phyloP scores from a whole-genome alignment of 805 yeast species.

The Yarrowia sp. region DNA sequence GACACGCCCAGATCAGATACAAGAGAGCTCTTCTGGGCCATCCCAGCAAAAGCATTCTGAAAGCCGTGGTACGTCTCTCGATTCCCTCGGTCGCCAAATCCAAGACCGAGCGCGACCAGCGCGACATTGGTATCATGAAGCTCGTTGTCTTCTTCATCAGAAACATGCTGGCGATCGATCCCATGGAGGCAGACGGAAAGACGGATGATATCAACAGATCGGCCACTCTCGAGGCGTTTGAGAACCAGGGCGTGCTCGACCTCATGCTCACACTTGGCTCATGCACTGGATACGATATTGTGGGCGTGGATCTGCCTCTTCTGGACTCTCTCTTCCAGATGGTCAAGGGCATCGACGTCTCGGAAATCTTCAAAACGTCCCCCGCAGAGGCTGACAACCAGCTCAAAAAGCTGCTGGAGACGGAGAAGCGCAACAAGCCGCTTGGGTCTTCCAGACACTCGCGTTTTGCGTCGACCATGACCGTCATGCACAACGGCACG shows the following conservation, averaged over 20 bases:
- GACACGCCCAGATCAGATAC: constrained; percentile 65
- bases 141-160: constrained; percentile 72
- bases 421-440: neutral
- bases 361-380: neutral
- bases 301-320: constrained; percentile 58
- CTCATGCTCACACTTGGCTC: constrained; percentile 70
- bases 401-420: neutral
- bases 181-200: constrained; percentile 47
- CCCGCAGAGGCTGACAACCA: neutral
- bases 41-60: constrained; percentile 59
- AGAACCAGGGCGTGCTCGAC: constrained; percentile 68
- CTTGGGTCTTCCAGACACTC: neutral
- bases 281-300: constrained; percentile 62
- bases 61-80: constrained; percentile 67
- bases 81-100: constrained; percentile 46
- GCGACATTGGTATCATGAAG: constrained; percentile 71
- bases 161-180: constrained; percentile 75
- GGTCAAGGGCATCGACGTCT: constrained; percentile 52
- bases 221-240: constrained; percentile 55
- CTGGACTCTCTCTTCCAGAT: constrained; percentile 69
- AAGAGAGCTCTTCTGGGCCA: constrained; percentile 58
- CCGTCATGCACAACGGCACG: constrained; percentile 1
- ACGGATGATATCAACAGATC: constrained; percentile 66
- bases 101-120: constrained; percentile 53
- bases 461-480: constrained; percentile 10